Percentiles rank a stretch among this genome's conserved stretches.
These are phyloP conservation scores for Cystofilobasidium capitatum DNA, from an alignment of 768 basidiomycete genomes.

Conservation along the genomic window DNA sequence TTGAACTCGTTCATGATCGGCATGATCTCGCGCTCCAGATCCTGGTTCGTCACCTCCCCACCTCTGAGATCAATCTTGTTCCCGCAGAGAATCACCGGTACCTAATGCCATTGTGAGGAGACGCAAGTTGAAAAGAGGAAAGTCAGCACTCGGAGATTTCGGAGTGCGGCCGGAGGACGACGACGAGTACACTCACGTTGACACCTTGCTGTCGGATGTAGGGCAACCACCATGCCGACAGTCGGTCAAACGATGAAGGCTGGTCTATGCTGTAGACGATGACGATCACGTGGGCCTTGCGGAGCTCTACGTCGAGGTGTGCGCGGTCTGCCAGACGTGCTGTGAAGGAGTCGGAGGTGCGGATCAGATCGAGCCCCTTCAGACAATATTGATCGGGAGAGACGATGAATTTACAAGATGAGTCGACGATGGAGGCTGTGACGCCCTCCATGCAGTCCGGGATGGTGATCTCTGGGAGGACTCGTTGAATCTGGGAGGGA, in stretches of 20 bases:
- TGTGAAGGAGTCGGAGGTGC: constrained; percentile 36
- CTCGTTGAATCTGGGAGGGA: constrained; percentile 66
- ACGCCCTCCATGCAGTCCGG: constrained; percentile 97
- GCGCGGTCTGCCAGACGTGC: constrained; percentile 74
- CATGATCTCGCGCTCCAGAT: constrained; percentile 79
- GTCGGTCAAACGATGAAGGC: constrained; percentile 89
- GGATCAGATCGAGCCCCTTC: neutral
- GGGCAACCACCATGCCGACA: constrained; percentile 96
- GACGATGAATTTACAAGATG: constrained; percentile 60
- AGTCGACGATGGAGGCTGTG: constrained; percentile 95
- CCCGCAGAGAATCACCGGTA: constrained; percentile 92
- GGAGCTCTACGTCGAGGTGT: constrained; percentile 87
- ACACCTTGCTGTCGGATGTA: constrained; percentile 89
- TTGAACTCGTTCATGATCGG: constrained; percentile 99
- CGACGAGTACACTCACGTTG: constrained; percentile 53
- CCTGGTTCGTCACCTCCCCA: constrained; percentile 86
- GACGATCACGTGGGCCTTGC: constrained; percentile 95
- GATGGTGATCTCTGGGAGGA: constrained; percentile 94
- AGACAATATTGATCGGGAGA: neutral
- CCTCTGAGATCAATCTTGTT: constrained; percentile 97
- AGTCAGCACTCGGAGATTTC: neutral
- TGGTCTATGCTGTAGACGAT: constrained; percentile 96
- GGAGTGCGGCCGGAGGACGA: neutral
- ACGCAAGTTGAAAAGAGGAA: neutral
- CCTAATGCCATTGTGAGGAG: constrained; percentile 44